phyloP scores from a whole-genome alignment of 768 basidiomycete genomes.

The Imleria badia region DNA sequence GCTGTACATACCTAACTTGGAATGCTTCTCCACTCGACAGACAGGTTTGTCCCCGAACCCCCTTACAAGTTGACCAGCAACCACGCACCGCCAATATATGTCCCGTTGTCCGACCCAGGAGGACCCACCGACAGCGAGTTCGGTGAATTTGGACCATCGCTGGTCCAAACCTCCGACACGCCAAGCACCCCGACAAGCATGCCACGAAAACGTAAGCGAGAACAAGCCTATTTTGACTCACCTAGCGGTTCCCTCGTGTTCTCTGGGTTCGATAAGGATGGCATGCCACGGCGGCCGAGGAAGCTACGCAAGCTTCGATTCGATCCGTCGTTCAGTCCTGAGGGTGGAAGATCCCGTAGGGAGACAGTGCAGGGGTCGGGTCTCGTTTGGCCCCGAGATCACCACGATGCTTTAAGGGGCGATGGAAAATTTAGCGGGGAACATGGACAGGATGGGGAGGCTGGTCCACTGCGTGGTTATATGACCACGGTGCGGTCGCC shows the following conservation, averaged over 20 bases:
- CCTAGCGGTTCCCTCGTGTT: slow-evolving; percentile 27
- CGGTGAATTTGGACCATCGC: neutral
- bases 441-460: neutral
- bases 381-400: slow-evolving; percentile 2
- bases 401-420: neutral
- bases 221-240: slow-evolving; percentile 29
- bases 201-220: slow-evolving; percentile 28
- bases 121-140: neutral
- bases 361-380: neutral
- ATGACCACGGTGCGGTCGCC: neutral
- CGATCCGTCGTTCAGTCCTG: slow-evolving; percentile 24
- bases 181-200: slow-evolving; percentile 27
- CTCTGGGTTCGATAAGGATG: slow-evolving; percentile 31
- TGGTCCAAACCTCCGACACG: slow-evolving; percentile 12
- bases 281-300: slow-evolving; percentile 30
- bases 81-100: neutral
- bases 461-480: neutral
- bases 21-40: slow-evolving; percentile 4
- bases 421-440: neutral
- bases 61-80: slow-evolving; percentile 19
- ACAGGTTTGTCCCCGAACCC: slow-evolving; percentile 13
- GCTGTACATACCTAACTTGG: slow-evolving; percentile 1
- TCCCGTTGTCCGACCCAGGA: neutral
- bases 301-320: slow-evolving; percentile 30
- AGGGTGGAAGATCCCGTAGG: neutral